These are phyloP conservation scores for Phytophthora chlamydospora DNA, from an alignment of 352 stramenopile species.

Conservation along the genomic window DNA sequence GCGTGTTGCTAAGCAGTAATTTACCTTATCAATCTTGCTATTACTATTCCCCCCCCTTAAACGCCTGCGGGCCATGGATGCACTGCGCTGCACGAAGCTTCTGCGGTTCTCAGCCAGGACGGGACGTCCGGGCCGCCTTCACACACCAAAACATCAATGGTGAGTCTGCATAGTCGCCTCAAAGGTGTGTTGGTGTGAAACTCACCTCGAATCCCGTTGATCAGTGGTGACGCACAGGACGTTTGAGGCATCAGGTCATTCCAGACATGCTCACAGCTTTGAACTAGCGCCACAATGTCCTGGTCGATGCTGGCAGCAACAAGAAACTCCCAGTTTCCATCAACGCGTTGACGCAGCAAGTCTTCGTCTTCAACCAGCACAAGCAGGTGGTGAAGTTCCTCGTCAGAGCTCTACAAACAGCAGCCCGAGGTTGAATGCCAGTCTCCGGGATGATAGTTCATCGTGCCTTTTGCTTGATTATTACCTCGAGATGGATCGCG, in stretches of 20 bases:
- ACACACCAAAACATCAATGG: background rate
- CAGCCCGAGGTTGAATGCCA: background rate
- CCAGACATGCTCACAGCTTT: constrained; percentile 19
- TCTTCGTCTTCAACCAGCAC: constrained; percentile 42
- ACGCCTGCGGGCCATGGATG: constrained; percentile 20
- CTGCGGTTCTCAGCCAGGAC: constrained; percentile 6
- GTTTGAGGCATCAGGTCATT: constrained; percentile 22
- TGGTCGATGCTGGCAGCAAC: constrained; percentile 17
- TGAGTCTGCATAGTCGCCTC: background rate
- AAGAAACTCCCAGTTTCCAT: constrained; percentile 28
- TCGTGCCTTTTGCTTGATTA: background rate
- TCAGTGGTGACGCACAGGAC: constrained; percentile 9
- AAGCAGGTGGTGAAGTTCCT: constrained; percentile 37
- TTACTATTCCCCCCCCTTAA: background rate
- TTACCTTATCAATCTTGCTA: constrained; percentile 6
- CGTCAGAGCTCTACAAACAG: constrained; percentile 23
- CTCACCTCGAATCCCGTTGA: constrained; percentile 28
- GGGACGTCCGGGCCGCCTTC: constrained; percentile 1
- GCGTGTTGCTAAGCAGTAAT: background rate
- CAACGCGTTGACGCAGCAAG: constrained; percentile 25
- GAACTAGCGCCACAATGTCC: constrained; percentile 16
- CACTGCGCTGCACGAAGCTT: constrained; percentile 10
- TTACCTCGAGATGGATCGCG: constrained; percentile 38
- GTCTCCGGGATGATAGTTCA: no score
- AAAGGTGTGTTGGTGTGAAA: background rate